Evolutionary conservation across 257 asterid genomes (phyloP), one percentile per base, ranked within the genome.

Genomic region (Solanum gandarillasii): DNA sequence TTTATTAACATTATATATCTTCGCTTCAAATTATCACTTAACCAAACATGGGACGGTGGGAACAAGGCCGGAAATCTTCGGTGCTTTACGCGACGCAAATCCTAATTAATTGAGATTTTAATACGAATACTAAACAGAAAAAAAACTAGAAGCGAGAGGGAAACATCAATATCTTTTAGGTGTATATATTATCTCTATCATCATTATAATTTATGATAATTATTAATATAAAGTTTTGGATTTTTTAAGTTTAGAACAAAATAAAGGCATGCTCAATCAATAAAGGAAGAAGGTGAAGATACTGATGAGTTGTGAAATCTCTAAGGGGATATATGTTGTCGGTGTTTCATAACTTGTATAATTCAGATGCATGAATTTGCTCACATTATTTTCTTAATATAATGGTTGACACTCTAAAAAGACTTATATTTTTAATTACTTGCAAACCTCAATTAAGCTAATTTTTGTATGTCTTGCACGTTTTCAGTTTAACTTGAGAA

Each of bases 301-400:
- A 52, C n/a, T 55, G 43, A 55, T 83, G 86, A 87, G 88, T 73
- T 87, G 91, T 83, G 79, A 73, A 89, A 87, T 89, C 91, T 65
- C 23, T n/a, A 67, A 39, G 68, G 83, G 83, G 86, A 43, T 60
- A 81, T 81, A 27, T 43, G 16, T 23, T 41, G 83, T 60, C 14
- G 35, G 35, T 31, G 20, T 21, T 83, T 9, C 25, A 21, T 65
- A 27, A 36, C 48, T n/a, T 60, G 12, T 71, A 25, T 43, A 62
- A 65, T 20, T 55, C 60, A 60, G 87, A 60, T 89, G 89, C 90
- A 86, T 86, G 90, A 81, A 88, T 71, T 31, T 43, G 58, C 25
- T 70, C 87, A 62, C 35, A 67, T 13, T 39, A 38, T 67, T 25
- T 85, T 68, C 43, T 85, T 46, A 38, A 85, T 14, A 3, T 65